These are phyloP conservation scores for Leptodermis oblonga DNA, from an alignment of 257 asterid genomes.

Conservation along the genomic window DNA sequence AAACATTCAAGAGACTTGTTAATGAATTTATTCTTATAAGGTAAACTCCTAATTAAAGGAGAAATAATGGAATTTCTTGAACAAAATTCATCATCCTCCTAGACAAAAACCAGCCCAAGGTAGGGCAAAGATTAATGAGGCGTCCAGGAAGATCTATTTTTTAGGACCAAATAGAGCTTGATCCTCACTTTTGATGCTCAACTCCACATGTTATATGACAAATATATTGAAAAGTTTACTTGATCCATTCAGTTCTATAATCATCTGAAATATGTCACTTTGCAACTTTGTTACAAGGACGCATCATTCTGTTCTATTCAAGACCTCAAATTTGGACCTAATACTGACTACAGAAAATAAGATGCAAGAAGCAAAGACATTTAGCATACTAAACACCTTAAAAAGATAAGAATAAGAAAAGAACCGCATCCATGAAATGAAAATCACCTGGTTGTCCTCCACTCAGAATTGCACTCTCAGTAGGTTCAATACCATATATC, in stretches of 20 bases:
- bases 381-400: not conserved
- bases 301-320: not conserved
- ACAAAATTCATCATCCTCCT: too few relatives aligned
- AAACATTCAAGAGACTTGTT: not conserved
- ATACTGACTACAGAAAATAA: not conserved
- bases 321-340: not conserved
- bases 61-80: too few relatives aligned
- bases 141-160: not conserved
- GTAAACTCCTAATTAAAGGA: not conserved
- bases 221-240: not conserved
- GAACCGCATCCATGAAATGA: not conserved
- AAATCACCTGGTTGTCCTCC: constrained; percentile 37
- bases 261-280: not conserved
- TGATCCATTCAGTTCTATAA: not conserved
- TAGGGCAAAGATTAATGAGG: not conserved
- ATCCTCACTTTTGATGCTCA: too few relatives aligned
- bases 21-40: not conserved
- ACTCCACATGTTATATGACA: too few relatives aligned
- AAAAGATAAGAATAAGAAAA: not conserved
- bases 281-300: not conserved
- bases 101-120: not conserved
- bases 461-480: constrained; percentile 38
- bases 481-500: constrained; percentile 45
- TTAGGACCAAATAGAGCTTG: not conserved
- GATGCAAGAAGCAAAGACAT: not conserved